Evolutionary conservation across 805 yeast species (phyloP), one percentile per base, ranked within the genome.

Genomic region (Yamadazyma insecticola): DNA sequence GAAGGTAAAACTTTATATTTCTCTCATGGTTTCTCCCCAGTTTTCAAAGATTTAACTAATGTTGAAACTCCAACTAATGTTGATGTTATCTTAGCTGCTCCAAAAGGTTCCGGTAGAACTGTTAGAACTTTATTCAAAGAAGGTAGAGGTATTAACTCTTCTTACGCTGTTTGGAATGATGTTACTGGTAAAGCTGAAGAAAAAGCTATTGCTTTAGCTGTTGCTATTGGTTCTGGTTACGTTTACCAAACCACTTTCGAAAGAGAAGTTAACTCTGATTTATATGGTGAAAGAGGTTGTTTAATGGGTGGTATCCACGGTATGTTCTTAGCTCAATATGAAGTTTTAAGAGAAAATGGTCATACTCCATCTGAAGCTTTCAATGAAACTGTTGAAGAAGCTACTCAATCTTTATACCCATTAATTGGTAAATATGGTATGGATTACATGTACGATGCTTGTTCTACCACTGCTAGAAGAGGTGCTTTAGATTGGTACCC

Each of bases 401-500:
- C 98, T 49, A 92, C 98, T 47, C 98, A 92, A 76, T 92, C 97
- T 36, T 78, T 92, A 58, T 92, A 92, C 85, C 98, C 98, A 71
- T 81, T 92, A 76, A 69, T 92, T 54, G 98, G 98, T 73, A 88
- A 87, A 72, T 85, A 92, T 79, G 98, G 98, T 75, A 92, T 92
- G 98, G 98, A 92, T 74, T 92, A 92, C 90, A 92, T 92, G 98
- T 92, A 92, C 81, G 97, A 92, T 64, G 98, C 98, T 57, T 92
- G 98, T 74, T 92, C 98, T 51, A 92, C 98, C 61, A 92, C 98
- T 51, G 98, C 98, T 58, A 88, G 97, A 80, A 87, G 98, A 76
- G 98, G 98, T 79, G 98, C 98, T 63, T 79, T 92, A 57, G 98
- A 92, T 77, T 92, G 98, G 98, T 90, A 92, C 78, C 97, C 97